Evolutionary conservation across 345 rosid species (phyloP).

Genomic region (Eucalyptus albens): DNA sequence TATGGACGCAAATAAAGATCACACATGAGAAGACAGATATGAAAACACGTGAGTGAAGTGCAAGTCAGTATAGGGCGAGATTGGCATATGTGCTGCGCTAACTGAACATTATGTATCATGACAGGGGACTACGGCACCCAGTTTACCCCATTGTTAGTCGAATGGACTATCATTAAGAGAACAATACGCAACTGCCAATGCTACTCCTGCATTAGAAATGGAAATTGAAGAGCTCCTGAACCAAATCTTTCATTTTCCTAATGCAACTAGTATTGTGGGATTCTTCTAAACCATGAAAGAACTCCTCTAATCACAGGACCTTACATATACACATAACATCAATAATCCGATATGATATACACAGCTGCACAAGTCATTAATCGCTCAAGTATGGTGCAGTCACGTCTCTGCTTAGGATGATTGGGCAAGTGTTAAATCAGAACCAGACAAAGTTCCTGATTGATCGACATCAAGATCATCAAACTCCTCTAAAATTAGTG

Average conservation of each 20-base stretch:
- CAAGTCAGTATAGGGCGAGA: not conserved
- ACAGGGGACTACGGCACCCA: not conserved
- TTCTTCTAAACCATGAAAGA: not conserved
- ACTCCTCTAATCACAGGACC: not conserved
- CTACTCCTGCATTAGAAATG: not conserved
- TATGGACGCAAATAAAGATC: not conserved
- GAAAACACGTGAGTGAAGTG: not conserved
- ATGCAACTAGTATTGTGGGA: not conserved
- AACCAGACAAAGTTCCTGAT: conserved; percentile 27
- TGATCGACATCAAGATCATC: conserved; percentile 62
- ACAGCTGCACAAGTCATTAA: not conserved
- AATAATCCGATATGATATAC: not conserved
- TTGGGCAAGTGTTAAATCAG: conserved; percentile 28
- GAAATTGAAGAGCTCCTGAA: not conserved
- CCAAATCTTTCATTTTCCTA: not conserved
- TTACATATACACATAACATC: not conserved
- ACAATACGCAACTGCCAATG: not conserved
- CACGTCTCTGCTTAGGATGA: not conserved
- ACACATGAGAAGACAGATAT: not conserved
- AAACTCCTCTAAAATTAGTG: conserved; percentile 49
- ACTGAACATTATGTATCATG: not conserved
- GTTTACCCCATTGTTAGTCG: not conserved
- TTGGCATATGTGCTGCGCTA: not conserved
- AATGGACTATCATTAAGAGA: not conserved
- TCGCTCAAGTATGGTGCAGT: not conserved